Evolutionary conservation across 192 early-diverging fungal species (phyloP).

Genomic region (Spizellomyces sp.): DNA sequence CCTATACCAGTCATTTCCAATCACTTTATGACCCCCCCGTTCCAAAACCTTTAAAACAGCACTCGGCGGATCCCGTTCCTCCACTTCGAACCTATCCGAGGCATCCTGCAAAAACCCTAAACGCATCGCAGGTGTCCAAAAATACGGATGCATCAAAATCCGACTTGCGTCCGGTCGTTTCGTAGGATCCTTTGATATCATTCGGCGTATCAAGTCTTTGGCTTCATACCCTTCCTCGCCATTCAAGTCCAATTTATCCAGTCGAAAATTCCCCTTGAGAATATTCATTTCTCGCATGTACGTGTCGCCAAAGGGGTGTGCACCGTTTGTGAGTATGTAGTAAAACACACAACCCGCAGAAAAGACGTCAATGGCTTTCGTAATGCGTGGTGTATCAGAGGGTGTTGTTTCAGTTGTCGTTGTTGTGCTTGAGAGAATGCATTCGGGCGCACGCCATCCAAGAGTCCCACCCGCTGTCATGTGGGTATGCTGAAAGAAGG

Average conservation of each 20-base stretch:
- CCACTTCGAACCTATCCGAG: slow-evolving; percentile 92
- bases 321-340: slow-evolving; percentile 85
- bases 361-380: slow-evolving; percentile 92
- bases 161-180: slow-evolving; percentile 74
- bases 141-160: slow-evolving; percentile 91
- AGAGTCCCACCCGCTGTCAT: slow-evolving; percentile 79
- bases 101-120: slow-evolving; percentile 92
- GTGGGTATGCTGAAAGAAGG: slow-evolving; percentile 90
- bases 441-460: slow-evolving; percentile 97
- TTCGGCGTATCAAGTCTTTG: slow-evolving; percentile 85
- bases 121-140: slow-evolving; percentile 86
- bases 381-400: slow-evolving; percentile 52
- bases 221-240: slow-evolving; percentile 79
- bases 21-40: slow-evolving; percentile 53
- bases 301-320: slow-evolving; percentile 95
- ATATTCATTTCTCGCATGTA: slow-evolving; percentile 91
- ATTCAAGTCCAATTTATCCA: slow-evolving; percentile 72
- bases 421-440: slow-evolving; percentile 41
- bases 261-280: slow-evolving; percentile 69
- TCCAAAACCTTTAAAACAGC: slow-evolving; percentile 69
- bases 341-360: slow-evolving; percentile 95
- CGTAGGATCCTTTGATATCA: slow-evolving; percentile 77
- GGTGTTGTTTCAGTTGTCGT: neutral
- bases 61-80: slow-evolving; percentile 73
- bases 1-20: slow-evolving; percentile 77